Evolutionary conservation across 495 filamentous ascomycete genomes (phyloP).

Genomic region (Xylaria castorea): DNA sequence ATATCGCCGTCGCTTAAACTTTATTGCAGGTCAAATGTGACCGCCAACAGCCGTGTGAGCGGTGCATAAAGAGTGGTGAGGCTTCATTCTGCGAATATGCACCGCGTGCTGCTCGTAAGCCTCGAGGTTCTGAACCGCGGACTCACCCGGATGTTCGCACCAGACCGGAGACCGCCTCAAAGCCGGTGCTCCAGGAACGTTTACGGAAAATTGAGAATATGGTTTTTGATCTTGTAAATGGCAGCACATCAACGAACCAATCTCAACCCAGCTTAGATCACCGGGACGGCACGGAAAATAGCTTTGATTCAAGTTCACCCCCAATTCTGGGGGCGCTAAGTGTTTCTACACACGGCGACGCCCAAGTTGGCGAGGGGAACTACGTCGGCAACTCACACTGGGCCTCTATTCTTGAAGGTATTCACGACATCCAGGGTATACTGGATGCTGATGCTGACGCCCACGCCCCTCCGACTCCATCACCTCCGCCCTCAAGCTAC

Average conservation of each 20-base stretch:
- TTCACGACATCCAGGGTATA: constrained; percentile 43
- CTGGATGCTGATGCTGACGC: constrained; percentile 42
- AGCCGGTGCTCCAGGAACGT: constrained; percentile 50
- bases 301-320: constrained; percentile 33
- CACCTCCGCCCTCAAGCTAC: constrained; percentile 32
- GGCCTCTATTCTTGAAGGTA: constrained; percentile 56
- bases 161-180: constrained; percentile 37
- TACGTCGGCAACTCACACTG: constrained; percentile 58
- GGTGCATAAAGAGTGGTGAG: constrained; percentile 52
- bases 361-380: constrained; percentile 34
- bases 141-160: constrained; percentile 36
- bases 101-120: constrained; percentile 43
- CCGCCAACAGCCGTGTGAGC: constrained; percentile 50
- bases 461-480: constrained; percentile 27
- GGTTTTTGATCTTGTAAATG: constrained; percentile 51
- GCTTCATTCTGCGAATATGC: constrained; percentile 51
- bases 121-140: constrained; percentile 33
- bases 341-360: constrained; percentile 34
- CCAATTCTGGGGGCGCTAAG: constrained; percentile 32
- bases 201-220: constrained; percentile 57
- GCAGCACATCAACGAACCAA: constrained; percentile 27
- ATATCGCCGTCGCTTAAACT: constrained; percentile 26
- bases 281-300: constrained; percentile 32
- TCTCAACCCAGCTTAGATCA: constrained; percentile 35
- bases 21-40: constrained; percentile 53